Conservation (phyloP, 1,284 basidiomycete genomes). For the Anthracocystis walkeri region DNA sequence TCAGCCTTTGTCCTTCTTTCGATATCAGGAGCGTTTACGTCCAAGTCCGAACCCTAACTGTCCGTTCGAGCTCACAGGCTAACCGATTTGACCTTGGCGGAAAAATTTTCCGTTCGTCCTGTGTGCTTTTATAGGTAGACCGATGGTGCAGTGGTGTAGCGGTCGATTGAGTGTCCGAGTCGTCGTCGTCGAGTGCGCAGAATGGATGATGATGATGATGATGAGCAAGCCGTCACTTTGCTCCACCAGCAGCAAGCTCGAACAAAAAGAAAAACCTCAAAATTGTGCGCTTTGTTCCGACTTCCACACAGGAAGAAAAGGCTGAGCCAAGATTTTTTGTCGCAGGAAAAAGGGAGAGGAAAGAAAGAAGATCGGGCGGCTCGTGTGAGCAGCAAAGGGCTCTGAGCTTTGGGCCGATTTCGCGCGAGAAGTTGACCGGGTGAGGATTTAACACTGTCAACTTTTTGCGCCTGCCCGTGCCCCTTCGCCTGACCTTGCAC, state of each 20-base stretch:
- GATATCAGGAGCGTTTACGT: too few species aligned
- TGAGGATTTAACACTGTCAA: too few species aligned
- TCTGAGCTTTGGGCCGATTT: neutral
- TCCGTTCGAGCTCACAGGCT: too few species aligned
- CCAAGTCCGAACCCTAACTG: too few species aligned
- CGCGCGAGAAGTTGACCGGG: too few species aligned
- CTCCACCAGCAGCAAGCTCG: constrained; percentile 4
- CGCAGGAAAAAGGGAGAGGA: neutral
- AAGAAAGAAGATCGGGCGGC: neutral
- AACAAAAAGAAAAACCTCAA: neutral
- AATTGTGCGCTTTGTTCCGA: neutral
- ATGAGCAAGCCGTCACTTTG: constrained; percentile 17
- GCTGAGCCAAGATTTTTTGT: constrained; percentile 14
- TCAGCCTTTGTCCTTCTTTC: too few species aligned
- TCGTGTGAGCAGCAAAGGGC: neutral
- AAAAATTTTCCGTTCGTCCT: too few species aligned
- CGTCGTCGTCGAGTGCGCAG: neutral
- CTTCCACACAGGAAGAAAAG: constrained; percentile 5
- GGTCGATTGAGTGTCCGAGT: neutral
- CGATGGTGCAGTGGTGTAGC: too few species aligned
- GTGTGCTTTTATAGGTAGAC: too few species aligned
- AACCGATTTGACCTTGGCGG: too few species aligned
- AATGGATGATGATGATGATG: constrained; percentile 9
- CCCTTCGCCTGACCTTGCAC: too few species aligned
- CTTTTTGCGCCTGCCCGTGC: too few species aligned